Evolutionary conservation across 164 flowering plant species (phyloP).

Genomic region (Vitis cinerea): DNA sequence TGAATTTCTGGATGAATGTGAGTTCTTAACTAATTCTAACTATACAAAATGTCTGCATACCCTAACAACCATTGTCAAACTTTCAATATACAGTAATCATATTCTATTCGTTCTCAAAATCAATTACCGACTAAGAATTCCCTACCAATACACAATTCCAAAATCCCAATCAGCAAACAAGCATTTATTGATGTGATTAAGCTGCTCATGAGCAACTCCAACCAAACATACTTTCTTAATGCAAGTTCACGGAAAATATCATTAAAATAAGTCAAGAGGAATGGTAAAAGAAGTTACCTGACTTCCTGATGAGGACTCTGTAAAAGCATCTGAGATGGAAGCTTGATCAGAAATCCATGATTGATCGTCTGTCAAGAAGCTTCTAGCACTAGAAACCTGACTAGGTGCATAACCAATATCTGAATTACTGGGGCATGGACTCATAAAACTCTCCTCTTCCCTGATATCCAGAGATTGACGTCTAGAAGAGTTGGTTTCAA

Average conservation of each 20-base stretch:
- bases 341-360: conserved; percentile 45
- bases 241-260: background rate
- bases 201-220: too few relatives aligned
- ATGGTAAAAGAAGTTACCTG: conserved; percentile 36
- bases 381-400: conserved; percentile 35
- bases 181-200: background rate
- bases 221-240: background rate
- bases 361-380: conserved; percentile 26
- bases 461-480: conserved; percentile 24
- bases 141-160: conserved; percentile 1
- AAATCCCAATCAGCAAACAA: background rate
- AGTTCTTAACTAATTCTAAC: too few relatives aligned
- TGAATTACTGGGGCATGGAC: conserved; percentile 22
- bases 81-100: too few relatives aligned
- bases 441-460: conserved; percentile 19
- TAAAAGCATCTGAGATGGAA: conserved; percentile 31
- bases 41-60: too few relatives aligned
- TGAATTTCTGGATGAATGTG: too few relatives aligned
- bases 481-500: conserved; percentile 24
- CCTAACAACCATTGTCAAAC: too few relatives aligned
- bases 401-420: conserved; percentile 21
- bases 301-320: conserved; percentile 33
- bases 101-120: background rate
- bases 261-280: background rate
- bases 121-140: background rate